Conservation (phyloP, 176 grass and related monocot species). For the Raddia distichophylla region DNA sequence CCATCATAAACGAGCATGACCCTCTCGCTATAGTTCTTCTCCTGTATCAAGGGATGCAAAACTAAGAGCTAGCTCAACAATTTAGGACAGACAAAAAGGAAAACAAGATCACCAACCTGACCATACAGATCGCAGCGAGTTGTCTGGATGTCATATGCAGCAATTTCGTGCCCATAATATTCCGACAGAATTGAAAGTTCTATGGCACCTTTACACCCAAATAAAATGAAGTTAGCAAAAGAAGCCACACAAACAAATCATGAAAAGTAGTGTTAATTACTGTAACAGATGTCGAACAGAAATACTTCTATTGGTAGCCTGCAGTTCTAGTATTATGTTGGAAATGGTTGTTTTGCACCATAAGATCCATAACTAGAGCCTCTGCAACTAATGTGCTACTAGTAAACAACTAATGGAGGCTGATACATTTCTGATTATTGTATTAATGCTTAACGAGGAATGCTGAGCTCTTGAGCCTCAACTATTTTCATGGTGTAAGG, state of each 20-base stretch:
- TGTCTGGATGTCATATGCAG: conserved; percentile 94
- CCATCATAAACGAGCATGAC: conserved; percentile 98
- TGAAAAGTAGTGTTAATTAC: not conserved
- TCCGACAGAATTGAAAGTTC: conserved; percentile 87
- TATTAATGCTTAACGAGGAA: not conserved
- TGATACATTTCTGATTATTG: not conserved
- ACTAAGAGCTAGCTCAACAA: conserved; percentile 12
- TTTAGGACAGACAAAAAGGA: not conserved
- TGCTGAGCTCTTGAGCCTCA: not conserved
- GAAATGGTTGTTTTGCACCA: not conserved
- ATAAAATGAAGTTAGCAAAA: conserved; percentile 28
- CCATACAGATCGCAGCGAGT: conserved; percentile 94
- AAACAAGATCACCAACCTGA: conserved; percentile 54
- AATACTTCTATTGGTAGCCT: not conserved
- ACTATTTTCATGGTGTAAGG: conserved; percentile 4
- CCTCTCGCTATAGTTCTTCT: conserved; percentile 76
- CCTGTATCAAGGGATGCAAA: conserved; percentile 53
- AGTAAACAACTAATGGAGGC: conserved; percentile 1
- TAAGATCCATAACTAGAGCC: not conserved
- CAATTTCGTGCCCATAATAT: conserved; percentile 91
- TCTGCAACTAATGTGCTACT: not conserved
- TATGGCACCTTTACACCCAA: conserved; percentile 68
- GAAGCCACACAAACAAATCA: not conserved
- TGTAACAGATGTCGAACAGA: not conserved
- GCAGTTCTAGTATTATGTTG: conserved; percentile 6